phyloP scores from a whole-genome alignment of 2,329 filamentous ascomycete genomes.

The Diaporthe destruens region DNA sequence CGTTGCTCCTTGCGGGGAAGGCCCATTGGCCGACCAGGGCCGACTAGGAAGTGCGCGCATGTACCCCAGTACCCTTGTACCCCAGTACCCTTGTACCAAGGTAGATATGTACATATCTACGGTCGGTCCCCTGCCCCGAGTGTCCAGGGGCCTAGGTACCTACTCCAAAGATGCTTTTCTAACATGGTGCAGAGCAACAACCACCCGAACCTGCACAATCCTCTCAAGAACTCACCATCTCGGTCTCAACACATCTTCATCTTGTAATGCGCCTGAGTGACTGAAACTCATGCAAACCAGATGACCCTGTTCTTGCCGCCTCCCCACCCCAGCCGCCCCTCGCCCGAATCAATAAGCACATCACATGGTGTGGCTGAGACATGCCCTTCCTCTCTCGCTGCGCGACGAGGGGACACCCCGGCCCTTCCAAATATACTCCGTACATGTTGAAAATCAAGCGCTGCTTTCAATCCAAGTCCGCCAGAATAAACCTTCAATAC shows the following conservation, averaged over 20 bases:
- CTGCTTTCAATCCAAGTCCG: too few relatives aligned
- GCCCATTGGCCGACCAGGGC: neutral
- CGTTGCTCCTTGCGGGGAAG: constrained; percentile 14
- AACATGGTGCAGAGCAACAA: too few relatives aligned
- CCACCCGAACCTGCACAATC: neutral
- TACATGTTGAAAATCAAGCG: too few relatives aligned
- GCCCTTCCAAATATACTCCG: too few relatives aligned
- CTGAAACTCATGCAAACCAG: neutral
- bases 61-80: too few relatives aligned
- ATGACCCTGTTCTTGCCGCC: neutral
- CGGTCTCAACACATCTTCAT: neutral
- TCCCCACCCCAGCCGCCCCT: neutral
- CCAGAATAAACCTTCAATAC: too few relatives aligned
- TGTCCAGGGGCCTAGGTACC: neutral
- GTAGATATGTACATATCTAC: too few relatives aligned
- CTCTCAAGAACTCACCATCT: neutral
- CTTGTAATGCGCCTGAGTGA: neutral
- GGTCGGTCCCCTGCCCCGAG: neutral
- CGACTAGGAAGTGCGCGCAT: neutral
- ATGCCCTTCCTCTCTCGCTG: too few relatives aligned
- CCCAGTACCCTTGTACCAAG: too few relatives aligned
- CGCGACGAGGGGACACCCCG: too few relatives aligned
- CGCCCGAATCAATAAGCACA: neutral
- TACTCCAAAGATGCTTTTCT: too few relatives aligned
- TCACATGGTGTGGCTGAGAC: neutral